These are phyloP conservation scores for Gillenia trifoliata DNA, from an alignment of 306 rosid genomes.

Conservation along the genomic window DNA sequence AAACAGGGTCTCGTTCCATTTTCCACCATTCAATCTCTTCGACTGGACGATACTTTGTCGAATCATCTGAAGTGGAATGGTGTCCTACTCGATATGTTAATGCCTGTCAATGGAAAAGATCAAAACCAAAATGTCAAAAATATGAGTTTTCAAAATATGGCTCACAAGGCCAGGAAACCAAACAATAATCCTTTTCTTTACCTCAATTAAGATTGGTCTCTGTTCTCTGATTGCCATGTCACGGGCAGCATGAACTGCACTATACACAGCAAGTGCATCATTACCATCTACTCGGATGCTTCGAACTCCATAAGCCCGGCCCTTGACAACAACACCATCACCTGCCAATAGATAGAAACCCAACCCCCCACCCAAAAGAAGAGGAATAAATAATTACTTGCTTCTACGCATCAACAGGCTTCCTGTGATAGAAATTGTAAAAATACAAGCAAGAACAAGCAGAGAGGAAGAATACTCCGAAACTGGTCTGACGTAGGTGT, in stretches of 20 bases:
- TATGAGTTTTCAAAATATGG: no score
- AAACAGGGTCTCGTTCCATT: conserved; percentile 60
- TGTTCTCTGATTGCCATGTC: conserved; percentile 70
- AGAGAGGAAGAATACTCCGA: conserved; percentile 50
- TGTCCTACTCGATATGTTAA: conserved; percentile 93
- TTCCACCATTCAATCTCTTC: conserved; percentile 87
- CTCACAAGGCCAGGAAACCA: background rate
- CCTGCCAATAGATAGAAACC: conserved; percentile 50
- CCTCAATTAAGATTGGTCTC: conserved; percentile 86
- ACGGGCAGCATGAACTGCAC: conserved; percentile 76
- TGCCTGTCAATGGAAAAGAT: conserved; percentile 45
- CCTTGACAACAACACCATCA: conserved; percentile 83
- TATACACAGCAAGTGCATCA: conserved; percentile 77
- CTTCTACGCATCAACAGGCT: conserved; percentile 14
- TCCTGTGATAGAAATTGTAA: background rate
- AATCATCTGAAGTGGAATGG: conserved; percentile 95
- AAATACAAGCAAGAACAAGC: conserved; percentile 9
- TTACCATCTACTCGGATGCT: conserved; percentile 94
- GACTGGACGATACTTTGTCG: conserved; percentile 77
- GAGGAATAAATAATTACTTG: background rate
- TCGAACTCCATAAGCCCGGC: conserved; percentile 76
- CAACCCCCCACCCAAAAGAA: no score
- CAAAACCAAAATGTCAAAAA: no score
- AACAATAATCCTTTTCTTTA: conserved; percentile 18
- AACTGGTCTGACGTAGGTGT: conserved; percentile 93